A percentile compares a stretch with the other conserved stretches of the same genome.
phyloP scores from a whole-genome alignment of 768 basidiomycete species.

The Trametes sanguinea region DNA sequence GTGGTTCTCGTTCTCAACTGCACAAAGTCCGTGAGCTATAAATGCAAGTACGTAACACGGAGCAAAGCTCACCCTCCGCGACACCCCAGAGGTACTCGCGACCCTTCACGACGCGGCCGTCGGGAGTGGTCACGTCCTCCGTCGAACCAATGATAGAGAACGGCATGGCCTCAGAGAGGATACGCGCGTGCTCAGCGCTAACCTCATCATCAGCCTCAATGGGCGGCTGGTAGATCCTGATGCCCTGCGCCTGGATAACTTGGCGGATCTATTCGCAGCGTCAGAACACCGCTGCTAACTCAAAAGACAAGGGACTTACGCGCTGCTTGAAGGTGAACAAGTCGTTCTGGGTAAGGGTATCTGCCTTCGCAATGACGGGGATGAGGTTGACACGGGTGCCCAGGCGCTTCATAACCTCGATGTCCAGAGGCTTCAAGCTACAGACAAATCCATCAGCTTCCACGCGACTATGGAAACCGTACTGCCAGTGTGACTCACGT shows the following conservation, averaged over 20 bases:
- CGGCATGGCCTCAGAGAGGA: constrained; percentile 89
- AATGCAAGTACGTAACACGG: not conserved
- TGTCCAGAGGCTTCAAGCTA: constrained; percentile 94
- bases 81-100: constrained; percentile 99
- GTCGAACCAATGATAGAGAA: constrained; percentile 99
- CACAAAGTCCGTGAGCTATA: not conserved
- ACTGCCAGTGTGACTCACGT: constrained; percentile 61
- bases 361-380: constrained; percentile 96
- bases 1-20: constrained; percentile 98
- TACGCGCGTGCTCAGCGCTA: constrained; percentile 84
- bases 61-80: constrained; percentile 75
- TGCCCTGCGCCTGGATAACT: constrained; percentile 87
- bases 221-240: constrained; percentile 93
- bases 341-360: constrained; percentile 94
- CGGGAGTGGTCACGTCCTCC: constrained; percentile 87
- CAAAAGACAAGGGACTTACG: constrained; percentile 47
- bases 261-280: constrained; percentile 69
- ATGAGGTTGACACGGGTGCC: constrained; percentile 98
- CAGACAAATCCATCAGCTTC: not conserved
- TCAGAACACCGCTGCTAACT: constrained; percentile 12
- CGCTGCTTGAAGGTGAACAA: constrained; percentile 90
- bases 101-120: constrained; percentile 94
- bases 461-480: not conserved
- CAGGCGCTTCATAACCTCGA: constrained; percentile 99
- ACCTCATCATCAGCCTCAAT: constrained; percentile 87